A percentile compares a stretch with the other conserved stretches of the same genome.
Conservation (phyloP, 2,329 filamentous ascomycete genomes). For the Massarina eburnea region DNA sequence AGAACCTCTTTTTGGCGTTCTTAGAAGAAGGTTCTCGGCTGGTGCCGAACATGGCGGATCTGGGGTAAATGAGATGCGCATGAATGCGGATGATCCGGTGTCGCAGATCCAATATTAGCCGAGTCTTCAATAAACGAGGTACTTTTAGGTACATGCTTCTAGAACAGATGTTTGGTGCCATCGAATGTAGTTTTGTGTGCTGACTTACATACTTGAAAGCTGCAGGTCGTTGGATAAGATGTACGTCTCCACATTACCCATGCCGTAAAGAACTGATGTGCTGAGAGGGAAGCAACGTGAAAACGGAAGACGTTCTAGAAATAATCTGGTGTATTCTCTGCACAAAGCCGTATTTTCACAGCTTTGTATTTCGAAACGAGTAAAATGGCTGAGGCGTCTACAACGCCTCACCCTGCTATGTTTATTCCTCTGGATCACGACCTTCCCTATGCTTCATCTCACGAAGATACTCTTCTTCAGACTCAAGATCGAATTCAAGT, state of each 20-base stretch:
- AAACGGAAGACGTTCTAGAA: neutral
- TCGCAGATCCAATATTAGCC: slow-evolving; percentile 25
- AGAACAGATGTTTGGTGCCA: slow-evolving; percentile 7
- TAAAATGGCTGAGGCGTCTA: neutral
- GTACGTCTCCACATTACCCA: neutral
- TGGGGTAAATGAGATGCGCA: slow-evolving; percentile 28
- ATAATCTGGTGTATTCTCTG: neutral
- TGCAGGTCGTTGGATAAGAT: slow-evolving; percentile 7
- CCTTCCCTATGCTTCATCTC: slow-evolving; percentile 45
- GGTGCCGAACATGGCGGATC: slow-evolving; percentile 17
- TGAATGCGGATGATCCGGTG: slow-evolving; percentile 17
- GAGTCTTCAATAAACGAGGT: slow-evolving; percentile 7
- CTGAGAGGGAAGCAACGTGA: neutral
- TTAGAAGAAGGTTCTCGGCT: slow-evolving; percentile 12
- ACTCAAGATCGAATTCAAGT: slow-evolving; percentile 53
- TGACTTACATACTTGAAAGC: slow-evolving; percentile 5
- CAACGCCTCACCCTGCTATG: neutral
- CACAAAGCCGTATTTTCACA: neutral
- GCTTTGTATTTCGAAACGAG: neutral
- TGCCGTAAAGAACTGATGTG: neutral
- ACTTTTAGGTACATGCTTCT: slow-evolving; percentile 17
- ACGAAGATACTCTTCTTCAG: slow-evolving; percentile 51
- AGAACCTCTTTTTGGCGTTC: neutral
- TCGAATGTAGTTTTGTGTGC: neutral
- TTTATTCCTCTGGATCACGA: slow-evolving; percentile 48